phyloP scores from a whole-genome alignment of 257 asterid species.

The Solanum pinnatisectum region DNA sequence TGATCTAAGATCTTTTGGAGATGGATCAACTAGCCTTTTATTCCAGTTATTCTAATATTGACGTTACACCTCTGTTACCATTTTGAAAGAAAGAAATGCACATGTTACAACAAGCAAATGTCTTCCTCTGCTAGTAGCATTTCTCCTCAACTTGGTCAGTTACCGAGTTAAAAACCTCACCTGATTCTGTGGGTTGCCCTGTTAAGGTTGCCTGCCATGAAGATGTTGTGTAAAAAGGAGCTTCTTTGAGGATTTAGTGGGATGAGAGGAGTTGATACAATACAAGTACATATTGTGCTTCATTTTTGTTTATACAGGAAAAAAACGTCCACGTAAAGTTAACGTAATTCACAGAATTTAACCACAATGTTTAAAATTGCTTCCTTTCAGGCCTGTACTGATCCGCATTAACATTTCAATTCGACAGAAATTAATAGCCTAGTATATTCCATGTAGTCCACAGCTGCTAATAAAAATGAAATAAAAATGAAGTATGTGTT shows the following conservation, averaged over 20 bases:
- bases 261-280: background rate
- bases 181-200: background rate
- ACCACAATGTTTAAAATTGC: background rate
- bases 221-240: background rate
- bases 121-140: background rate
- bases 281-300: background rate
- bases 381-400: background rate
- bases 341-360: background rate
- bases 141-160: background rate
- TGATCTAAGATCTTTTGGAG: constrained; percentile 74
- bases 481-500: background rate
- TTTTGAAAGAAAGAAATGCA: background rate
- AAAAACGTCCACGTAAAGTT: background rate
- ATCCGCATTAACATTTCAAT: background rate
- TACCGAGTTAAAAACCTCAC: background rate
- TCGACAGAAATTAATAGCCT: background rate
- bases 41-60: constrained; percentile 44
- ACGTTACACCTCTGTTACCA: background rate
- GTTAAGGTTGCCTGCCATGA: background rate
- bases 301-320: background rate
- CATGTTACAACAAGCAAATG: background rate
- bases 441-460: background rate
- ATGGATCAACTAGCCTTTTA: constrained; percentile 68
- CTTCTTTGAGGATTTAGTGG: background rate
- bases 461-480: background rate